Evolutionary conservation across 176 grass and related monocot genomes (phyloP), one percentile per base, ranked within the genome.

Genomic region (Hsuehochloa calcarea): DNA sequence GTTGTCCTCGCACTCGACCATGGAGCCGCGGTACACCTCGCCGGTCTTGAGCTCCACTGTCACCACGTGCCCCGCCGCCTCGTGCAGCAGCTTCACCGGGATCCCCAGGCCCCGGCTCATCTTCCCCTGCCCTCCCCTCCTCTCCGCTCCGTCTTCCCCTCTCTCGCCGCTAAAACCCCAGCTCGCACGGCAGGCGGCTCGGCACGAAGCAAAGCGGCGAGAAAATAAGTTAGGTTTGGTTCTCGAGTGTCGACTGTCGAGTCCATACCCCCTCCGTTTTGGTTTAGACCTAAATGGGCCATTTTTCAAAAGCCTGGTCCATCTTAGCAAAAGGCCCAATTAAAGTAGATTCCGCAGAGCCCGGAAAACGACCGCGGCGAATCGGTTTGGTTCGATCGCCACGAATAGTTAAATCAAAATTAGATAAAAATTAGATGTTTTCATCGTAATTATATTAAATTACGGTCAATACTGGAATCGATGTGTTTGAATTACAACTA

Each of bases 1-100:
- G 88, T 95, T 95, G 83, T 95, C 93, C 82, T 95, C 90, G 88
- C 90, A 95, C 75, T 95, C 90, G 50, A 95, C 61, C 79, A 92
- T 64, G 79, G 70, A 81, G 23, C 93, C 88, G 10, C 88, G 85
- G 59, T 95, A 92, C 50, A 95, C 82, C 74, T 94, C 90, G 40
- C 93, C 93, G 59, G 85, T 92, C 88, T 96, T 99, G 73, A 96
- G 87, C 79, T 99, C 96, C 77, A 96, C 96, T 86, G 96, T 96
- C 38, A 96, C 93, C 7, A 96, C 90, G 67, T 99, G 91, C 72
- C 93, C 96, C 43, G 88, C 96, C 74, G 91, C 91, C 90, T 99
- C 93, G 79, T 99, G 96, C 74, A 99, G 82, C 50, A 96, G 84
- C 91, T 99, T 99, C 78, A 96, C 90, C 40, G 96, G 96, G 69